Evolutionary conservation across 2,329 filamentous ascomycete genomes (phyloP).

Genomic region (Neobulgaria alba): DNA sequence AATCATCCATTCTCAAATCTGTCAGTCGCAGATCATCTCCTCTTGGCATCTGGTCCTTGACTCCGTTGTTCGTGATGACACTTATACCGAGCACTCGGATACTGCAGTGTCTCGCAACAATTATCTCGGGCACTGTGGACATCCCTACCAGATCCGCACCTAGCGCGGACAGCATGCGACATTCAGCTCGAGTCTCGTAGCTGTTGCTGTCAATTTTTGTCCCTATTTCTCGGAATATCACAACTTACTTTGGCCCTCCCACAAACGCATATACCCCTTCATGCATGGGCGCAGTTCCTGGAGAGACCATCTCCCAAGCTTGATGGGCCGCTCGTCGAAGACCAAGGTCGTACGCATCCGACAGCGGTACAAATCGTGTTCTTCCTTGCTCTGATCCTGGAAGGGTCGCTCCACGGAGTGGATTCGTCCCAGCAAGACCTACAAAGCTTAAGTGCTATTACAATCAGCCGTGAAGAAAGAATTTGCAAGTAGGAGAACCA

Average conservation of each 20-base stretch:
- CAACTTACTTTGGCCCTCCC: constrained; percentile 14
- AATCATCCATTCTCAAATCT: constrained; percentile 38
- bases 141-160: constrained; percentile 64
- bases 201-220: constrained; percentile 10
- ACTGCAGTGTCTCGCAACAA: constrained; percentile 59
- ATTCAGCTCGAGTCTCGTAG: constrained; percentile 59
- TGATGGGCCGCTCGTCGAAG: constrained; percentile 12
- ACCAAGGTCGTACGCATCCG: constrained; percentile 18
- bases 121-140: constrained; percentile 61
- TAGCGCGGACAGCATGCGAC: constrained; percentile 48
- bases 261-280: constrained; percentile 18
- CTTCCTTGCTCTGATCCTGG: background rate
- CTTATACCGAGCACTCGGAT: constrained; percentile 56
- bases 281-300: constrained; percentile 8
- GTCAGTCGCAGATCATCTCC: constrained; percentile 49
- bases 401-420: constrained; percentile 7
- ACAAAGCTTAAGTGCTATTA: constrained; percentile 16
- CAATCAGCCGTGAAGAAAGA: background rate
- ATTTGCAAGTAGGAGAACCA: constrained; percentile 7
- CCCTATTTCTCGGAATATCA: background rate
- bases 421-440: constrained; percentile 12
- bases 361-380: constrained; percentile 14
- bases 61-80: constrained; percentile 56
- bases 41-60: constrained; percentile 47
- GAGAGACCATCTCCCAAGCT: too few species aligned